These are phyloP conservation scores for Nicotiana attenuata DNA, from an alignment of 257 asterid genomes.

Conservation along the genomic window DNA sequence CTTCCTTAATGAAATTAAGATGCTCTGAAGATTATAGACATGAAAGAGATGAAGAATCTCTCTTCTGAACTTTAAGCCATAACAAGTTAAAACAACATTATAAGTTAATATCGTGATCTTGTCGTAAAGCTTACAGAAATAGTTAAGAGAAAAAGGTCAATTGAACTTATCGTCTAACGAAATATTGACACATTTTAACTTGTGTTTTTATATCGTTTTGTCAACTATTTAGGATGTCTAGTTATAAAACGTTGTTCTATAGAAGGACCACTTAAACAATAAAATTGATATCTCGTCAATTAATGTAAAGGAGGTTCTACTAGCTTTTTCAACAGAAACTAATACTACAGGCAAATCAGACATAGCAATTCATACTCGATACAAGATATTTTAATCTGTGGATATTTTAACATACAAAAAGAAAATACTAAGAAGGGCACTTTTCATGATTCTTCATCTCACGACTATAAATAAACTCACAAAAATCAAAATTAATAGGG, in stretches of 20 bases:
- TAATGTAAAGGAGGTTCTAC: background rate
- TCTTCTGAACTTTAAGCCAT: too few relatives aligned
- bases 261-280: background rate
- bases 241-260: background rate
- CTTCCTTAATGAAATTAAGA: too few relatives aligned
- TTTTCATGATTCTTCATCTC: background rate
- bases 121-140: too few relatives aligned
- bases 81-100: too few relatives aligned
- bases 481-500: background rate
- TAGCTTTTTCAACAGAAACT: background rate
- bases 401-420: background rate
- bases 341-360: background rate
- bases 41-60: too few relatives aligned
- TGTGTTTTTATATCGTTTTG: background rate
- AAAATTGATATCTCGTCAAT: background rate
- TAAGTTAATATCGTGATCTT: too few relatives aligned
- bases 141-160: background rate
- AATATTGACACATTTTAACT: background rate
- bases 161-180: background rate
- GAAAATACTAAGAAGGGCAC: background rate
- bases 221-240: background rate
- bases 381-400: background rate
- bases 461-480: background rate
- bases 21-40: background rate
- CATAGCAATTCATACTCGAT: background rate